Evolutionary conservation across 1,284 basidiomycete species (phyloP), one percentile per base, ranked within the genome.

Genomic region (Boletus holoroseus): DNA sequence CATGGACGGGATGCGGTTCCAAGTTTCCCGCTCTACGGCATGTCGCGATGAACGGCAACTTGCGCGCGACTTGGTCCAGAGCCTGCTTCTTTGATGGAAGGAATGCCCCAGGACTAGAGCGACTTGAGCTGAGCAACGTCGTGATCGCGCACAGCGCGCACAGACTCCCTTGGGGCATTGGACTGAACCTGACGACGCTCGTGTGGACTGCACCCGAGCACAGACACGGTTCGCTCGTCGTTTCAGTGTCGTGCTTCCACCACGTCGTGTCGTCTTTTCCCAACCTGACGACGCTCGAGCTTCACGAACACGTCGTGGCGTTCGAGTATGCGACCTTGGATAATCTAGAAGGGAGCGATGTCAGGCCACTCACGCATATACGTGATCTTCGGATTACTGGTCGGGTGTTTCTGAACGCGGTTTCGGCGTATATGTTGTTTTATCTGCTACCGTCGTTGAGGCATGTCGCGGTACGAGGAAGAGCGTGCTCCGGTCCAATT

Each of bases 241-340:
- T 62, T 32, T 52, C 61, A 0, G 45, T 52, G 27, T 8, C 57
- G 3, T 55, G 48, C 26, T 63, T 61, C 39, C 48, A 62, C 24
- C 57, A 47, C 4, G 24, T 62, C 39, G 38, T 60, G 7, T 49
- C 59, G 5, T 61, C 61, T 13, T 60, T 63, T 36, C 59, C 61
- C 9, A 62, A 35, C 28, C 22, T 61, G 27, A 52, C 41, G 9
- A 45, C 34, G 9, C 60, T 61, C 22, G 61, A 62, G 44, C 42
- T 61, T 9, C 49, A 44, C 22, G 61, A 46, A 1, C 50, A 57
- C 34, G 50, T 51, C 27, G 39, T 58, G 2, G 57, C 27, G 20
- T 39, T 57, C 44, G 57, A 60, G 26, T 47, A 42, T 28, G 45
- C 8, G 20, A 44, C 39, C 5, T 5, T 48, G 38, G 44, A 44